phyloP scores from a whole-genome alignment of 345 rosid species.

The Sisymbrium irio region DNA sequence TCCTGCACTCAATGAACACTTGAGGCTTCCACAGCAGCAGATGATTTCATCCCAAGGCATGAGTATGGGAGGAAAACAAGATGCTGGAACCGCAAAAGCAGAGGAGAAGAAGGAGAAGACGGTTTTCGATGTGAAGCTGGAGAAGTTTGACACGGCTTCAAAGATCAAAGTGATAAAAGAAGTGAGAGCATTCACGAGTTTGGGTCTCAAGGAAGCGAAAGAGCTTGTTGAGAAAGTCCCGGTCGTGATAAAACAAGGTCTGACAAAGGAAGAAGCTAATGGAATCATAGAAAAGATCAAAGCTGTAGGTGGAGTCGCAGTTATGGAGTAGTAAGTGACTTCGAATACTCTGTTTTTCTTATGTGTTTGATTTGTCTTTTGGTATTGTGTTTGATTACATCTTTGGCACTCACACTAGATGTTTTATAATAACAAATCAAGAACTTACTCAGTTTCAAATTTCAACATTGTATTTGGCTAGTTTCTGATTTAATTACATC shows the following conservation, averaged over 20 bases:
- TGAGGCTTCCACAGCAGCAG: conserved; percentile 32
- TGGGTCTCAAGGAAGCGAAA: conserved; percentile 39
- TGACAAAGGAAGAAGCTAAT: conserved; percentile 40
- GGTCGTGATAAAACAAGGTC: conserved; percentile 31
- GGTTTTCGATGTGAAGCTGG: conserved; percentile 34
- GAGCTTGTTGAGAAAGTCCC: conserved; percentile 42
- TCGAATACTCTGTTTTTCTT: neutral
- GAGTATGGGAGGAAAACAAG: conserved; percentile 25
- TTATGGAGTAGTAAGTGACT: conserved; percentile 36
- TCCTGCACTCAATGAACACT: conserved; percentile 34
- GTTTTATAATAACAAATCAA: conserved; percentile 26
- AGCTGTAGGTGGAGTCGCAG: conserved; percentile 40
- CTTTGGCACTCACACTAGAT: conserved; percentile 7
- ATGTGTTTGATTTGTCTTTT: neutral
- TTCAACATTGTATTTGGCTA: neutral
- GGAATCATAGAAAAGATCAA: conserved; percentile 34
- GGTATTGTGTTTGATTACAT: conserved; percentile 12
- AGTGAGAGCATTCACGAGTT: conserved; percentile 35
- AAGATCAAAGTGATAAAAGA: conserved; percentile 41
- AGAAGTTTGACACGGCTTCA: conserved; percentile 32
- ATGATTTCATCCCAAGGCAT: conserved; percentile 31
- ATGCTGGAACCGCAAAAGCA: conserved; percentile 20
- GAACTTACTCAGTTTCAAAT: conserved; percentile 1
- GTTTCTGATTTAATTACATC: neutral
- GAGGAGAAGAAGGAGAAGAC: conserved; percentile 44